Percentiles rank a stretch among this genome's conserved stretches.
phyloP scores from a whole-genome alignment of 139 green algal species.

The Micromonas pusilla region DNA sequence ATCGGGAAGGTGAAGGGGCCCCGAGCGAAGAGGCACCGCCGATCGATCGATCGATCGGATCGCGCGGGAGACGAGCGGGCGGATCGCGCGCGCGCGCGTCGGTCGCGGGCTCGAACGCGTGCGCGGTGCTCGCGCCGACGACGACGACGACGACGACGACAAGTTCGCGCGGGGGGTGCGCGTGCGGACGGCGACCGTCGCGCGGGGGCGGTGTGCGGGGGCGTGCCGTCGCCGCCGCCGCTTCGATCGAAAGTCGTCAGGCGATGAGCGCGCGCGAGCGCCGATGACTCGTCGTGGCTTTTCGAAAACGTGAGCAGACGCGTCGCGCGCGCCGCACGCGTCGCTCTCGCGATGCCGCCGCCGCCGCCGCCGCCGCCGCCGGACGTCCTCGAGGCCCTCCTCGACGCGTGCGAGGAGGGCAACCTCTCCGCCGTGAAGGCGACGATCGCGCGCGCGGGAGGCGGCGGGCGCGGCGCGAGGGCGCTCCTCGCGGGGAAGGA shows the following conservation, averaged over 20 bases:
- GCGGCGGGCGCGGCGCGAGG: too few species aligned
- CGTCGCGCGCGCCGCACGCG: neutral
- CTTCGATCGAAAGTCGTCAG: neutral
- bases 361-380: too few species aligned
- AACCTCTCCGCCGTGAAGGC: neutral
- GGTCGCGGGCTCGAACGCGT: too few species aligned
- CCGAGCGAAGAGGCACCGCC: neutral
- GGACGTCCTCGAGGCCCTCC: neutral
- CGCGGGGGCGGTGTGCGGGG: too few species aligned
- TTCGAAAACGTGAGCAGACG: neutral
- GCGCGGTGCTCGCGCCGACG: neutral
- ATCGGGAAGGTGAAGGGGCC: neutral
- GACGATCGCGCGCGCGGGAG: too few species aligned
- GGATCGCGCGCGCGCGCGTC: neutral
- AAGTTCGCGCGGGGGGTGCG: neutral
- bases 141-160: neutral
- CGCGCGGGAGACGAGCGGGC: too few species aligned
- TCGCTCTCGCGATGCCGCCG: neutral
- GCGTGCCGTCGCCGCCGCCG: neutral
- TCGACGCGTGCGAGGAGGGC: neutral
- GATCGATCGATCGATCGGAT: too few species aligned
- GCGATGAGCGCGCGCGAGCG: neutral
- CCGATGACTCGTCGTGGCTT: too few species aligned
- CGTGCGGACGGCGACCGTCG: neutral
- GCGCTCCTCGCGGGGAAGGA: neutral